Evolutionary conservation across 2,329 filamentous ascomycete genomes (phyloP), one percentile per base, ranked within the genome.

Genomic region (Fusarium scirpi): DNA sequence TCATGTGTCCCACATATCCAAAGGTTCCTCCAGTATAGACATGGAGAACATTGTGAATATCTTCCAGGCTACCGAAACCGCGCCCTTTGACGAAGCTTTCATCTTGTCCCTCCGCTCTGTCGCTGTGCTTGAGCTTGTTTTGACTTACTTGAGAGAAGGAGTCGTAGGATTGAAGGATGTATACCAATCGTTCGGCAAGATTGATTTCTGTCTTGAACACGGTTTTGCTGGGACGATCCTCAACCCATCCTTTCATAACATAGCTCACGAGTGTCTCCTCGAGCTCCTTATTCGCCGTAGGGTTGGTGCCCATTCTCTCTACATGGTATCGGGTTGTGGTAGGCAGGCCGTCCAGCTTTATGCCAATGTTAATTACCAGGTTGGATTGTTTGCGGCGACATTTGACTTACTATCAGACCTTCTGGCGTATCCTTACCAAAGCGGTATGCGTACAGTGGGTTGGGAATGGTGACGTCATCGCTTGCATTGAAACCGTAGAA

Each of bases 261-360:
- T 38, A 38, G 5, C n/a, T 3, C 18, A 38, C 34, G 3, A 38
- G 34, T n/a, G 5, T n/a, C 16, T 16, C 5, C 34, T 38, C 34
- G 9, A 38, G 34, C 1, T n/a, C 18, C n/a, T 38, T 1, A 10
- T 38, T 6, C 3, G 16, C 34, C 4, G n/a, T 38, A n/a, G 16
- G 34, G 8, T 38, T 38, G 16, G 15, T 8, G 4, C 34, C 34
- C 1, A 0, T n/a, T 10, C 18, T 8, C 1, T 38, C 2, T 1
- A 9, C 16, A n/a, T 38, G 34, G 16, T 38, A 38, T 38, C 34
- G 15, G 16, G 34, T 38, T 38, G 34, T 38, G 10, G 34, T 38
- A 9, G 34, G 34, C 34, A 38, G 34, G 16, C 11, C 0, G 10
- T 38, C 34, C 16, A 38, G 34, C 34, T 38, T 38, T 5, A 10